A percentile compares a stretch with the other conserved stretches of the same genome.
Conservation (phyloP, 2,329 filamentous ascomycete genomes). For the Fusarium sp. region DNA sequence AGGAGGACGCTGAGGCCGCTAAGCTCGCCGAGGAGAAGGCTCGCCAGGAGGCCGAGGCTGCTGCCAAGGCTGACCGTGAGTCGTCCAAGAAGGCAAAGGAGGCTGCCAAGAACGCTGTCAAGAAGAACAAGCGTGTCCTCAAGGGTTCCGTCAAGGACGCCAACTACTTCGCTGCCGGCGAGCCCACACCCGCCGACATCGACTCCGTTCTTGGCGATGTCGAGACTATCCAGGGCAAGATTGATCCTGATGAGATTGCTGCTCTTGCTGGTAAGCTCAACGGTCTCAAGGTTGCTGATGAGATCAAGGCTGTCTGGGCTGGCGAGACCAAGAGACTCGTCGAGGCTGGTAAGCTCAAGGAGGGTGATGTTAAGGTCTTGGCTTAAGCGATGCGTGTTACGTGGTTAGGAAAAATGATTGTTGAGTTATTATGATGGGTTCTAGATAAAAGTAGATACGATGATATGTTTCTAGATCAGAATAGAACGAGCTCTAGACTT, state of each 20-base stretch:
- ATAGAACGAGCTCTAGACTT: slow-evolving; percentile 20
- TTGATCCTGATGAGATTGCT: slow-evolving; percentile 91
- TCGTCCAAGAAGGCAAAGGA: slow-evolving; percentile 96
- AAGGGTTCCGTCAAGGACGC: slow-evolving; percentile 95
- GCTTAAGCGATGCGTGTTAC: slow-evolving; percentile 42
- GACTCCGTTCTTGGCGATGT: slow-evolving; percentile 86
- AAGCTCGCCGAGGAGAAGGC: slow-evolving; percentile 86
- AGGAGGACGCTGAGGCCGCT: slow-evolving; percentile 84
- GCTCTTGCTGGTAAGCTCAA: slow-evolving; percentile 82
- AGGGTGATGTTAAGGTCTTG: slow-evolving; percentile 78
- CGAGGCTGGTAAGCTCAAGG: slow-evolving; percentile 85
- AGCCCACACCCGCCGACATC: slow-evolving; percentile 79
- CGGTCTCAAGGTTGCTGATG: slow-evolving; percentile 78
- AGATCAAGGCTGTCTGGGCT: slow-evolving; percentile 86
- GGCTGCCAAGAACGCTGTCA: slow-evolving; percentile 96
- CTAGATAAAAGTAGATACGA: slow-evolving; percentile 38
- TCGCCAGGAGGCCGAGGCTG: slow-evolving; percentile 84
- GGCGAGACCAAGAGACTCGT: slow-evolving; percentile 83
- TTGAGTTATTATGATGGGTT: slow-evolving; percentile 26
- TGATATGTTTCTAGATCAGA: slow-evolving; percentile 26
- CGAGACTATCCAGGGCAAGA: slow-evolving; percentile 86
- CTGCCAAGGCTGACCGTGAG: slow-evolving; percentile 85
- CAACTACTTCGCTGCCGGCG: slow-evolving; percentile 90
- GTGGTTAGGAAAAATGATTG: not conserved
- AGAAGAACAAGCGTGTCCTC: slow-evolving; percentile 99